A percentile compares a stretch with the other conserved stretches of the same genome.
phyloP scores from a whole-genome alignment of 345 rosid species.

The Eutrema japonicum region DNA sequence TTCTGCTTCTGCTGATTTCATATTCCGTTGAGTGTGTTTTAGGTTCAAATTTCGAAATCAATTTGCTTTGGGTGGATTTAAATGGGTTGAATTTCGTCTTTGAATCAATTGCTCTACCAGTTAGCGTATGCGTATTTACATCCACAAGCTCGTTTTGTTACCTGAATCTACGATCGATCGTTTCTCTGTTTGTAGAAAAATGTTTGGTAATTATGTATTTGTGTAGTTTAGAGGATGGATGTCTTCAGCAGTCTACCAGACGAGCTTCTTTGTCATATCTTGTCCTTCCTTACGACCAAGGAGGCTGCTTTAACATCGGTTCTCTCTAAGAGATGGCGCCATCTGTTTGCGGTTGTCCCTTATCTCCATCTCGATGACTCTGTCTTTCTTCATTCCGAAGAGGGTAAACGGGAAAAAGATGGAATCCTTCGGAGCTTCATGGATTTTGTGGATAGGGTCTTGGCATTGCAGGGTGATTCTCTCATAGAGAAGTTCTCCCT shows the following conservation, averaged over 20 bases:
- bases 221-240: not conserved
- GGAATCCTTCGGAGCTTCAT: not conserved
- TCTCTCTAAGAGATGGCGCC: slow-evolving; percentile 10
- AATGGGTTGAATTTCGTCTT: not conserved
- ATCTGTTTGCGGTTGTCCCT: not conserved
- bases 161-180: no score
- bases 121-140: no score
- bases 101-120: no score
- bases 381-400: not conserved
- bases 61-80: not conserved
- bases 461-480: slow-evolving; percentile 10
- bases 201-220: no score
- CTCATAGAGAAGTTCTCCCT: not conserved
- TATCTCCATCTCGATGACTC: not conserved
- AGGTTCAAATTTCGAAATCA: not conserved
- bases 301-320: not conserved
- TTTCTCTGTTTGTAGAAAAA: no score
- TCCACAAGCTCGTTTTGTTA: no score
- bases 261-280: not conserved
- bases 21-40: no score
- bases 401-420: not conserved
- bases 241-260: not conserved
- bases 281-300: not conserved
- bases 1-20: not conserved
- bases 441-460: slow-evolving; percentile 13